A percentile compares a stretch with the other conserved stretches of the same genome.
These are phyloP conservation scores for Microbotryum scabiosae DNA, from an alignment of 1,284 basidiomycete genomes.

Conservation along the genomic window DNA sequence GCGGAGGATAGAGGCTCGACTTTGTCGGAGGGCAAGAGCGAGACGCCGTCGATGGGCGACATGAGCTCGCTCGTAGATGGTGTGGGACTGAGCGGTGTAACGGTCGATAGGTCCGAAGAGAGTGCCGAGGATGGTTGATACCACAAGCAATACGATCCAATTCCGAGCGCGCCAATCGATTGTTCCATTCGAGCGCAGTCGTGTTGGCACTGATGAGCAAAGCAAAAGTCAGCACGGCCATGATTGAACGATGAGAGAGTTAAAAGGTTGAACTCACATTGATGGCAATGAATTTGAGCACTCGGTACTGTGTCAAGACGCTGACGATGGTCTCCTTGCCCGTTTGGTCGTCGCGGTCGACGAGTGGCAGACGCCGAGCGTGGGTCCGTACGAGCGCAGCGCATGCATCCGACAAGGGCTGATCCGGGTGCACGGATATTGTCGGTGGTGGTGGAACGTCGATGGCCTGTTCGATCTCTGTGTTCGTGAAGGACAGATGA, in stretches of 20 bases:
- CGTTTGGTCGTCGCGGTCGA: constrained; percentile 88
- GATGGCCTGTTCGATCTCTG: constrained; percentile 89
- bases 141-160: constrained; percentile 79
- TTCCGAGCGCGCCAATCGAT: constrained; percentile 74
- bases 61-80: not conserved
- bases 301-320: constrained; percentile 92
- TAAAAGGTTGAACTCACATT: constrained; percentile 58
- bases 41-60: not conserved
- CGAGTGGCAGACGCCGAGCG: constrained; percentile 83
- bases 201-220: constrained; percentile 49
- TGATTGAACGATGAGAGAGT: not conserved
- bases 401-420: constrained; percentile 83
- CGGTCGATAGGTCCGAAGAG: no score
- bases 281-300: constrained; percentile 96
- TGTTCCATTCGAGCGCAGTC: constrained; percentile 61
- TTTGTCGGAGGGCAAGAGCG: no score
- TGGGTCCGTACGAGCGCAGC: constrained; percentile 89
- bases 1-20: no score
- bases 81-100: not conserved
- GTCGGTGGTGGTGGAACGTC: constrained; percentile 88
- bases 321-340: constrained; percentile 92
- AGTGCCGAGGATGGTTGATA: constrained; percentile 30
- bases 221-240: no score
- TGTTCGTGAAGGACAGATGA: not conserved
- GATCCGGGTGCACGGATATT: constrained; percentile 76